These are phyloP conservation scores for Naganishia vaughanmartiniae DNA, from an alignment of 768 basidiomycete genomes.

Conservation along the genomic window DNA sequence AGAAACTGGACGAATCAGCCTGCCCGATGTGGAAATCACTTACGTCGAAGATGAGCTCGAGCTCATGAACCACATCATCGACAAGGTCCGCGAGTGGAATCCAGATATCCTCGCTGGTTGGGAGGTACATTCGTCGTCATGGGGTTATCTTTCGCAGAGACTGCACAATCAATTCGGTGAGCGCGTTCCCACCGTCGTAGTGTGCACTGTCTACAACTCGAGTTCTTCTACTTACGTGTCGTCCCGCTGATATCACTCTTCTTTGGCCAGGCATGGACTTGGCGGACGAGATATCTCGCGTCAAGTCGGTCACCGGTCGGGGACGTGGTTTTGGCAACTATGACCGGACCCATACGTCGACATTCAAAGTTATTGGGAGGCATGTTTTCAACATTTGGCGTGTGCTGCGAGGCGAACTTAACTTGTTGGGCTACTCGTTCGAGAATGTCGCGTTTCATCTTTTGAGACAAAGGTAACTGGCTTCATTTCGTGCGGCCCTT, in stretches of 20 bases:
- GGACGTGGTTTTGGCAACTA: conserved; percentile 60
- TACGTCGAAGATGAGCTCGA: conserved; percentile 70
- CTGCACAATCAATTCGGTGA: conserved; percentile 54
- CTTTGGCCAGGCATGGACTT: conserved; percentile 65
- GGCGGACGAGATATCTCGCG: conserved; percentile 70
- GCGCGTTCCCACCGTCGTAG: conserved; percentile 29
- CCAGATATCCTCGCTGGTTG: conserved; percentile 90
- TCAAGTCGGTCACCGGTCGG: conserved; percentile 51
- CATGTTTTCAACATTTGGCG: conserved; percentile 93
- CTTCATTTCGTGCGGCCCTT: conserved; percentile 20
- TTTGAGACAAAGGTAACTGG: conserved; percentile 66
- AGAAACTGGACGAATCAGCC: conserved; percentile 11
- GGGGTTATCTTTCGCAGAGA: conserved; percentile 83
- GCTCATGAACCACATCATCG: conserved; percentile 71
- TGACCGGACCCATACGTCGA: conserved; percentile 70
- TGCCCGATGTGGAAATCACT: conserved; percentile 54
- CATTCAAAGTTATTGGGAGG: conserved; percentile 77
- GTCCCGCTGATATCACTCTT: conserved; percentile 27
- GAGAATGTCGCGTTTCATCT: conserved; percentile 85
- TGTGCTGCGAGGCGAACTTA: conserved; percentile 80
- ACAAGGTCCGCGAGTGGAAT: conserved; percentile 71
- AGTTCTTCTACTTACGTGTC: not conserved
- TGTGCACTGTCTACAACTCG: not conserved
- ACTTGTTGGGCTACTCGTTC: conserved; percentile 74
- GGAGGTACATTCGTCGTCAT: conserved; percentile 82